These are phyloP conservation scores for Aschersonia sp. DNA, from an alignment of 2,329 filamentous ascomycete species.

Conservation along the genomic window DNA sequence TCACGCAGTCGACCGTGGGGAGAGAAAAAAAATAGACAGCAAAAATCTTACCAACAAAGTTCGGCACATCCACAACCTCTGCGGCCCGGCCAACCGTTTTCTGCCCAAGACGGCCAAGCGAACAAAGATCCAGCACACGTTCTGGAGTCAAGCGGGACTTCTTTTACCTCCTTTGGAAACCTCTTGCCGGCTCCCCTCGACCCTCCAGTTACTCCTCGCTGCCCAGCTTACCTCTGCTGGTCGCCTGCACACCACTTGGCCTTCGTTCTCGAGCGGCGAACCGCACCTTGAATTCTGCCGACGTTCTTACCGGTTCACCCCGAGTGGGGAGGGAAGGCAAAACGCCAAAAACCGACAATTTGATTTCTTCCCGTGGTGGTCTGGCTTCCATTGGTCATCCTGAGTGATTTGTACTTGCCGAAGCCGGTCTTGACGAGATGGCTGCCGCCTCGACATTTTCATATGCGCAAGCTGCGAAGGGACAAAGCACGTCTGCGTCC, in stretches of 20 bases:
- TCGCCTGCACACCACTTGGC: too few relatives aligned
- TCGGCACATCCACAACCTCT: neutral
- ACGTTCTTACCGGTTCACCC: constrained; percentile 4
- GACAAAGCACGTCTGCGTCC: constrained; percentile 35
- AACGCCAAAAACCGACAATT: constrained; percentile 4
- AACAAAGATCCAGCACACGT: too few relatives aligned
- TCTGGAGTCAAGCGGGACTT: too few relatives aligned
- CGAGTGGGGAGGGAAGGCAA: constrained; percentile 7
- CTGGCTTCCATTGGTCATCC: neutral
- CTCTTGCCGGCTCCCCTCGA: too few relatives aligned
- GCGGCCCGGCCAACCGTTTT: neutral
- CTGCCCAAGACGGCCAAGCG: too few relatives aligned
- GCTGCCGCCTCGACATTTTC: constrained; percentile 56
- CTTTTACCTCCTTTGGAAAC: too few relatives aligned
- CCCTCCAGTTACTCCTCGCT: too few relatives aligned
- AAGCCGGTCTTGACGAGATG: constrained; percentile 25
- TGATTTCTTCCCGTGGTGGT: neutral
- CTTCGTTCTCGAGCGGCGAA: too few relatives aligned
- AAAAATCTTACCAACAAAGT: neutral
- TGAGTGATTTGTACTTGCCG: constrained; percentile 10
- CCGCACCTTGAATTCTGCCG: neutral
- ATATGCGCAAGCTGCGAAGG: constrained; percentile 91
- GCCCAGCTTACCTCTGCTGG: too few relatives aligned
- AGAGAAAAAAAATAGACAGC: neutral
- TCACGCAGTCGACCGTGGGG: too few relatives aligned